Percentiles rank a stretch among this genome's conserved stretches.
These are phyloP conservation scores for Silene uniflora DNA, from an alignment of 148 eudicot genomes.

Conservation along the genomic window DNA sequence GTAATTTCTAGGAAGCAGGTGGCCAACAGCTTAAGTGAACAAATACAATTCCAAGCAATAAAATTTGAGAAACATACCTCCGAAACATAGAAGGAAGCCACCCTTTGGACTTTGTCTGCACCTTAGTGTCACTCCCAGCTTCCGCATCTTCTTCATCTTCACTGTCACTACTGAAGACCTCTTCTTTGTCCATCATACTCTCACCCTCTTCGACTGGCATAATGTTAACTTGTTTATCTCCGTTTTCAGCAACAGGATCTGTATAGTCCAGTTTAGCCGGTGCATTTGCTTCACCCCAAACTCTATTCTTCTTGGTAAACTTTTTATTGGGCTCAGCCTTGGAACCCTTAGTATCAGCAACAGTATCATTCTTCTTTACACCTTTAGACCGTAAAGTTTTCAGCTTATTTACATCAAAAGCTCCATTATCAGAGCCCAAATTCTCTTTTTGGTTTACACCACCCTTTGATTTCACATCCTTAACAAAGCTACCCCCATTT, in stretches of 20 bases:
- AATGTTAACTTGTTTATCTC: slow-evolving; percentile 46
- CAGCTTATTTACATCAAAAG: slow-evolving; percentile 92
- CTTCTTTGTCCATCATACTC: slow-evolving; percentile 98
- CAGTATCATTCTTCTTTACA: slow-evolving; percentile 66
- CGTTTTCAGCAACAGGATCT: slow-evolving; percentile 64
- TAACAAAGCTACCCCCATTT: slow-evolving; percentile 34
- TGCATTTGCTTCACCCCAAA: slow-evolving; percentile 74
- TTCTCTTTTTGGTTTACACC: slow-evolving; percentile 62
- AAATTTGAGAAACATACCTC: slow-evolving; percentile 41
- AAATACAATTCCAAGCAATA: neutral
- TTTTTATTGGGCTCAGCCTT: slow-evolving; percentile 74
- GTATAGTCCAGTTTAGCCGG: slow-evolving; percentile 81
- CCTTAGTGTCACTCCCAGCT: slow-evolving; percentile 40
- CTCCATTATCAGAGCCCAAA: slow-evolving; percentile 48
- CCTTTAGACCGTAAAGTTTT: slow-evolving; percentile 71
- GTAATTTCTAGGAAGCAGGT: neutral
- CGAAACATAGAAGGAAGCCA: slow-evolving; percentile 96
- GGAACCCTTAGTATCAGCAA: slow-evolving; percentile 45
- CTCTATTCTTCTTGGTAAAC: slow-evolving; percentile 76
- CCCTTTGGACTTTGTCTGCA: slow-evolving; percentile 65
- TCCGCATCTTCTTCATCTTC: slow-evolving; percentile 73
- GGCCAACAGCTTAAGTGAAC: neutral
- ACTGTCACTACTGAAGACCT: slow-evolving; percentile 79
- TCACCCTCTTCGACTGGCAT: slow-evolving; percentile 57
- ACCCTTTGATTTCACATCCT: slow-evolving; percentile 28